Evolutionary conservation across 176 grass and related monocot genomes (phyloP).

Genomic region (Saccharum officinarum): DNA sequence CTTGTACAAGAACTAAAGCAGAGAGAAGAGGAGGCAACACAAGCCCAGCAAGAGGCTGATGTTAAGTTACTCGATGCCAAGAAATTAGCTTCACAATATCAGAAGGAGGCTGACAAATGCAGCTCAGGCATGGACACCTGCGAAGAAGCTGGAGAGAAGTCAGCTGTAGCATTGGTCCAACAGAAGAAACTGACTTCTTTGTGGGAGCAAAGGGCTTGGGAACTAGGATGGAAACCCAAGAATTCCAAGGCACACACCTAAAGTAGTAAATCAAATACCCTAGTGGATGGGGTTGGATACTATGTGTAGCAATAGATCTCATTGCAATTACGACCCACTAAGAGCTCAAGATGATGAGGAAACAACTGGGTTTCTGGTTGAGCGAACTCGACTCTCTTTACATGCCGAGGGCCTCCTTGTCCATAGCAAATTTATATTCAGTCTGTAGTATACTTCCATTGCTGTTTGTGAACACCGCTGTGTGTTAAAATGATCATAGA

Average conservation of each 20-base stretch:
- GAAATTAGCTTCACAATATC: conserved; percentile 90
- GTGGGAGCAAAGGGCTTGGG: conserved; percentile 77
- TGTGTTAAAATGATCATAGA: conserved; percentile 24
- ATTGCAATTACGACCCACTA: background rate
- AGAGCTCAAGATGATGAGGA: background rate
- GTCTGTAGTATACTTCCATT: background rate
- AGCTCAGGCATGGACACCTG: conserved; percentile 97
- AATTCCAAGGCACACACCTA: conserved; percentile 29
- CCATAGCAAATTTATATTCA: conserved; percentile 25
- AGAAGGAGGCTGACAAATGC: conserved; percentile 98
- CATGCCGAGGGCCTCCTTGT: background rate
- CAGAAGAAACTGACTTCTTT: conserved; percentile 76
- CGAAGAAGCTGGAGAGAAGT: conserved; percentile 87
- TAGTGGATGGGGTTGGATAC: background rate
- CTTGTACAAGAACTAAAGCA: conserved; percentile 80
- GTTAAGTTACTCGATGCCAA: conserved; percentile 82
- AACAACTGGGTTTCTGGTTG: background rate
- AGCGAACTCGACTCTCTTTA: background rate
- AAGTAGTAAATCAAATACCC: conserved; percentile 2
- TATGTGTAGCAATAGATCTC: background rate
- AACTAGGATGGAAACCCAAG: conserved; percentile 61
- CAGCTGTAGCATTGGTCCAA: conserved; percentile 44
- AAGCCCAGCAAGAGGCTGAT: conserved; percentile 78
- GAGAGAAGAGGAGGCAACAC: conserved; percentile 70
- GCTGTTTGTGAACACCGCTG: background rate